Percentiles rank a stretch among this genome's conserved stretches.
phyloP scores from a whole-genome alignment of 2,329 filamentous ascomycete genomes.

The Chaetothyriales sp. region DNA sequence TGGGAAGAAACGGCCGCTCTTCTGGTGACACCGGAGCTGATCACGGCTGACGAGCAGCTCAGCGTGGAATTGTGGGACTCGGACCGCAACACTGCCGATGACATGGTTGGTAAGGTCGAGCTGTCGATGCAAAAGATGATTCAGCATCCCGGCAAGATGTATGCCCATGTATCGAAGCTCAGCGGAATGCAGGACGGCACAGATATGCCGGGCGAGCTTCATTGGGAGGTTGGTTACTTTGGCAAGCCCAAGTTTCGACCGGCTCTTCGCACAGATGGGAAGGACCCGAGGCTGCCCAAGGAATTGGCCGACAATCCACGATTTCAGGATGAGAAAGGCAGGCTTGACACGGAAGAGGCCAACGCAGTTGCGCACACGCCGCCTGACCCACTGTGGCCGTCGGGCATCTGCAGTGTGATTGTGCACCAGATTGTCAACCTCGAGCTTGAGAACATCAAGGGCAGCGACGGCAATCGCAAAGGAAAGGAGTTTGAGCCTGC shows the following conservation, averaged over 20 bases:
- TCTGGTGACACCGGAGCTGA: slow-evolving; percentile 73
- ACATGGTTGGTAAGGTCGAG: slow-evolving; percentile 89
- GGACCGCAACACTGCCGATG: slow-evolving; percentile 80
- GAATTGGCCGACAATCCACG: slow-evolving; percentile 59
- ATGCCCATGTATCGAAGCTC: slow-evolving; percentile 72
- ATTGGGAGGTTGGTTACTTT: slow-evolving; percentile 95
- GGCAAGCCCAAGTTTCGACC: slow-evolving; percentile 77
- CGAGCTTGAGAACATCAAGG: slow-evolving; percentile 81
- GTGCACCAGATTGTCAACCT: slow-evolving; percentile 93
- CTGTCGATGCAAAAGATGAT: slow-evolving; percentile 91
- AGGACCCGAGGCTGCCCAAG: slow-evolving; percentile 62
- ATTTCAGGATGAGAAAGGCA: slow-evolving; percentile 78
- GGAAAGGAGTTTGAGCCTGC: slow-evolving; percentile 83
- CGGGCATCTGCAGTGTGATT: slow-evolving; percentile 71
- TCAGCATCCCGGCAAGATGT: slow-evolving; percentile 85
- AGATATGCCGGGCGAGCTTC: slow-evolving; percentile 80
- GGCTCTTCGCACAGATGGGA: slow-evolving; percentile 73
- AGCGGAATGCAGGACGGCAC: slow-evolving; percentile 70
- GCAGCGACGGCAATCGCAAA: slow-evolving; percentile 65
- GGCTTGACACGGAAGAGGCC: slow-evolving; percentile 57
- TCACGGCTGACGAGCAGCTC: slow-evolving; percentile 86
- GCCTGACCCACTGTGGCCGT: slow-evolving; percentile 92
- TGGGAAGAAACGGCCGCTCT: slow-evolving; percentile 82
- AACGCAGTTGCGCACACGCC: slow-evolving; percentile 81
- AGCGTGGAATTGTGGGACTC: slow-evolving; percentile 95